Conservation (phyloP, 106 monocot species). For the Dioscorea alata region DNA sequence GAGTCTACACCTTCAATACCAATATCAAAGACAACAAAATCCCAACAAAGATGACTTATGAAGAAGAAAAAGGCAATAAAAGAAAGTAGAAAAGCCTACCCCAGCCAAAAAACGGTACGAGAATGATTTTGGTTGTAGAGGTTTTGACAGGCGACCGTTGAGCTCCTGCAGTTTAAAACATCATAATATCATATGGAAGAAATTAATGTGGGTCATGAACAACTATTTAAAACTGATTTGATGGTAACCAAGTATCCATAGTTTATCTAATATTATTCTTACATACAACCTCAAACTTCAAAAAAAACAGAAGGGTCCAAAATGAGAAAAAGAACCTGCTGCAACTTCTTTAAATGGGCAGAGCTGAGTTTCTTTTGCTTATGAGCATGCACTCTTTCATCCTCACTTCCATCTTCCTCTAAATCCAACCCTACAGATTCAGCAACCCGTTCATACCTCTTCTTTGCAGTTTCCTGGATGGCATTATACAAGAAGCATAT, state of each 20-base stretch:
- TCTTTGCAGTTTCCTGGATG: slow-evolving; percentile 53
- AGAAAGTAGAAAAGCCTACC: slow-evolving; percentile 31
- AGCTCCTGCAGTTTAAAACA: slow-evolving; percentile 48
- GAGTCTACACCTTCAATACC: too few species aligned
- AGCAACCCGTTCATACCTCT: slow-evolving; percentile 56
- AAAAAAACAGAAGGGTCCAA: neutral
- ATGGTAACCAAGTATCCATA: too few species aligned
- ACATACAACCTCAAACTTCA: neutral
- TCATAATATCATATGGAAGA: neutral
- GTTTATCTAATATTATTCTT: too few species aligned
- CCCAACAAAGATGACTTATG: neutral
- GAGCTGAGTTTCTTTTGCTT: slow-evolving; percentile 42
- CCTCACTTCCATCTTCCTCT: slow-evolving; percentile 56
- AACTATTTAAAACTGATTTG: neutral
- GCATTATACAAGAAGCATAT: neutral
- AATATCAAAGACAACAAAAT: too few species aligned
- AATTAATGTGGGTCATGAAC: slow-evolving; percentile 7
- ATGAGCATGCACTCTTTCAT: slow-evolving; percentile 28
- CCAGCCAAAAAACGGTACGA: slow-evolving; percentile 83
- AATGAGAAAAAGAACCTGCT: slow-evolving; percentile 38
- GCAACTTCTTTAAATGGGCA: slow-evolving; percentile 39
- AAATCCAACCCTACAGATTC: slow-evolving; percentile 41
- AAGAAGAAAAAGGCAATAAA: neutral
- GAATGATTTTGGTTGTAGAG: slow-evolving; percentile 68
- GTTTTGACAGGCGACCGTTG: slow-evolving; percentile 38